phyloP scores from a whole-genome alignment of 2,329 filamentous ascomycete genomes.

The Botrytis squamosa region DNA sequence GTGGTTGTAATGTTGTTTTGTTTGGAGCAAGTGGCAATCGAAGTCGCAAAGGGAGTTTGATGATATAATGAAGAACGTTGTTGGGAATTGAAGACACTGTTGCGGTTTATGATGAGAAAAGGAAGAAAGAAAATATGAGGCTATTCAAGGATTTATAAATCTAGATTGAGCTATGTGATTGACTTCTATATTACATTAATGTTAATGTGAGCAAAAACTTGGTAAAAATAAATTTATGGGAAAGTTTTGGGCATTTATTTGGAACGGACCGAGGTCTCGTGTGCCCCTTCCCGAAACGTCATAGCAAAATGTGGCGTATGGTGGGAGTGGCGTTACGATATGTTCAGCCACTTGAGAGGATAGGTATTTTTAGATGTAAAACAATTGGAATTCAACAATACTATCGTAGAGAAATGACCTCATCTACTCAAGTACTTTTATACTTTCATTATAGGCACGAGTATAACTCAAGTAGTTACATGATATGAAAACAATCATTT shows the following conservation, averaged over 20 bases:
- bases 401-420: not conserved
- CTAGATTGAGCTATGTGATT: not conserved
- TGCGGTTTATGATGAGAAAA: not conserved
- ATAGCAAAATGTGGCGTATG: constrained; percentile 1
- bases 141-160: not conserved
- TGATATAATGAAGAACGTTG: not conserved
- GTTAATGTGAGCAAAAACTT: not conserved
- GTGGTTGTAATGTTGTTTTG: not conserved
- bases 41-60: constrained; percentile 1
- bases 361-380: not conserved
- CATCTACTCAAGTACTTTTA: not conserved
- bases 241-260: constrained; percentile 7
- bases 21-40: not conserved
- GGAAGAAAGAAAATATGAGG: not conserved
- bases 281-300: constrained; percentile 9
- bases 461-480: not conserved
- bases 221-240: not conserved
- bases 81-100: constrained; percentile 3
- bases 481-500: not conserved
- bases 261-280: constrained; percentile 11
- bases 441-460: not conserved
- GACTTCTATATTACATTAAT: not conserved
- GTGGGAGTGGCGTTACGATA: not conserved
- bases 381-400: not conserved
- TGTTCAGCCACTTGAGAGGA: not conserved